A percentile compares a stretch with the other conserved stretches of the same genome.
Conservation (phyloP, 257 asterid genomes). For the Nyctanthes arbortristis region DNA sequence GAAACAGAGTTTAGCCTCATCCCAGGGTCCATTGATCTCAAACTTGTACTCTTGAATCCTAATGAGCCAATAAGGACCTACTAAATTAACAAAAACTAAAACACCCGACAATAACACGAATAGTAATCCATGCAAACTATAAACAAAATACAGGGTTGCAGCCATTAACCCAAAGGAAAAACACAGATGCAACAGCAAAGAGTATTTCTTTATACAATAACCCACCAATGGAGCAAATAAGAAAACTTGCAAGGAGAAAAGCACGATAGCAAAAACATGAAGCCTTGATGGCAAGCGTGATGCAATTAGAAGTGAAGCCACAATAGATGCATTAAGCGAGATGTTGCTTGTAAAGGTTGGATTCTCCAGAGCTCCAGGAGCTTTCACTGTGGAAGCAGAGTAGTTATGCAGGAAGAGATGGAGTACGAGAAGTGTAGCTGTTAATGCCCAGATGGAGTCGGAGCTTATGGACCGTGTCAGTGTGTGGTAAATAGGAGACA, state of each 20-base stretch:
- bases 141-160: conserved; percentile 46
- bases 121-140: conserved; percentile 53
- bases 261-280: conserved; percentile 74
- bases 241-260: conserved; percentile 86
- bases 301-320: conserved; percentile 87
- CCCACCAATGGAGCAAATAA: conserved; percentile 83
- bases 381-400: conserved; percentile 47
- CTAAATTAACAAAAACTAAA: conserved; percentile 68
- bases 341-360: conserved; percentile 49
- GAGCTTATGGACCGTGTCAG: conserved; percentile 87
- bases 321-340: conserved; percentile 71
- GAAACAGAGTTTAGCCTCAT: conserved; percentile 93
- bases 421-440: conserved; percentile 58
- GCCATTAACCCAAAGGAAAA: conserved; percentile 59
- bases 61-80: conserved; percentile 90
- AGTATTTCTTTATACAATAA: conserved; percentile 64
- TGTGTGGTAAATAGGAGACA: conserved; percentile 84
- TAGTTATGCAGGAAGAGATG: conserved; percentile 49
- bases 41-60: conserved; percentile 88
- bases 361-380: conserved; percentile 63
- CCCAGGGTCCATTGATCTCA: conserved; percentile 98
- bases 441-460: conserved; percentile 88
- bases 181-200: conserved; percentile 67
- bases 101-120: conserved; percentile 53
- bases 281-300: conserved; percentile 90